phyloP scores from a whole-genome alignment of 371 early-diverging fungal genomes.

The Smittium culicis region DNA sequence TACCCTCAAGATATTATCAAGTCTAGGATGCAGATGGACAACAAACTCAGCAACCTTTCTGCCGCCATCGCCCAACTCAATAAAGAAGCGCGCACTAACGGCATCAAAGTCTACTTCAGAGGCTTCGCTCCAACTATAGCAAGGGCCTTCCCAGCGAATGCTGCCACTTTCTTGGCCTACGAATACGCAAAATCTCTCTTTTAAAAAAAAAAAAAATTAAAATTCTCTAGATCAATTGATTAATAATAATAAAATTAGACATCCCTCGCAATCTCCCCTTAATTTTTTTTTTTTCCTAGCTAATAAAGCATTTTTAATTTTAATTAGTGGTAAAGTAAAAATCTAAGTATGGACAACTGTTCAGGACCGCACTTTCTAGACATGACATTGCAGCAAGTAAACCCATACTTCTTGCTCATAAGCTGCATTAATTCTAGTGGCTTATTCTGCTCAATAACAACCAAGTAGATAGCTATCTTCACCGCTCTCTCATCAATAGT shows the following conservation, averaged over 20 bases:
- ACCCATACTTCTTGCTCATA: not conserved
- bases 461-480: not conserved
- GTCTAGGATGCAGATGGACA: slow-evolving; percentile 55
- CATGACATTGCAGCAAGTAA: not conserved
- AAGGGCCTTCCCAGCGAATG: slow-evolving; percentile 85
- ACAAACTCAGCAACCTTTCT: slow-evolving; percentile 26
- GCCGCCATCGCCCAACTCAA: slow-evolving; percentile 38
- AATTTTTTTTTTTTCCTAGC: no score
- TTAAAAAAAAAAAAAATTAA: no score
- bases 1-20: slow-evolving; percentile 86
- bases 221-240: no score
- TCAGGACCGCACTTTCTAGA: not conserved
- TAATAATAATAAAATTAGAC: no score
- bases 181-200: slow-evolving; percentile 53
- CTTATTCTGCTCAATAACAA: not conserved
- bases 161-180: slow-evolving; percentile 69
- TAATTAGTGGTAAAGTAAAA: not conserved
- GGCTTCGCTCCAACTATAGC: slow-evolving; percentile 74
- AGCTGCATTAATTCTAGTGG: not conserved
- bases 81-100: slow-evolving; percentile 31
- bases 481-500: no score
- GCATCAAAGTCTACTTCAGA: slow-evolving; percentile 49
- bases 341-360: not conserved
- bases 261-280: no score
- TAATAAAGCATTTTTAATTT: no score